Evolutionary conservation across 306 rosid genomes (phyloP).

Genomic region (Luffa acutangula): DNA sequence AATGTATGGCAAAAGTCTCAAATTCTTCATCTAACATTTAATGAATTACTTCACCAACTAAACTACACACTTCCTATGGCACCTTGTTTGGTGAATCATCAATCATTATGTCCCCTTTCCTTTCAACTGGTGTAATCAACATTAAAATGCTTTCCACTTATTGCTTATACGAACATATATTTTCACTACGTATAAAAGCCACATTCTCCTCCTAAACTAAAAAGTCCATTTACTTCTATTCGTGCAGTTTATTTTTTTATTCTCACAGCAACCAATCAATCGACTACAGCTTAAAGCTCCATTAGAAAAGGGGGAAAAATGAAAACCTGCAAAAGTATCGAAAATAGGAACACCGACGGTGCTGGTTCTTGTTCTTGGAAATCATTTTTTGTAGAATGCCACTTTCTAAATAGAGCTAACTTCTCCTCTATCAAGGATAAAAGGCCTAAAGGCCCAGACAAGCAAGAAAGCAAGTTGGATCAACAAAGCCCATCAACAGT

Average conservation of each 20-base stretch:
- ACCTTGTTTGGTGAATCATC: background rate
- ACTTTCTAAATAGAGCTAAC: constrained; percentile 48
- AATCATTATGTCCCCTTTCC: background rate
- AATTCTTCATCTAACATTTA: background rate
- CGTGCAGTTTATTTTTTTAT: background rate
- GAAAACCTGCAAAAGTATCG: constrained; percentile 60
- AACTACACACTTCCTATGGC: background rate
- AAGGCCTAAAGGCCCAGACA: no score
- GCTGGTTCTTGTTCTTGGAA: constrained; percentile 88
- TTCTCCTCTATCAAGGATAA: no score
- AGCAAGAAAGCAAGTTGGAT: no score
- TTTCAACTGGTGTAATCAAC: background rate
- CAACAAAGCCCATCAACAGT: no score
- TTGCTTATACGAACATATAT: background rate
- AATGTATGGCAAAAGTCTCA: background rate
- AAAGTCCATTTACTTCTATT: background rate
- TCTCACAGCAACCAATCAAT: background rate
- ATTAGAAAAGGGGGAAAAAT: background rate
- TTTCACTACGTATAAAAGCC: background rate
- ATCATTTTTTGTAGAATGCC: constrained; percentile 57
- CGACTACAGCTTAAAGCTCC: background rate
- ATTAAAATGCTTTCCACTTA: background rate
- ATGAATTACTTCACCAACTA: background rate
- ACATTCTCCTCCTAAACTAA: background rate
- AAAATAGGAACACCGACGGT: constrained; percentile 64